phyloP scores from a whole-genome alignment of 257 asterid species.

The Salvia hispanica region DNA sequence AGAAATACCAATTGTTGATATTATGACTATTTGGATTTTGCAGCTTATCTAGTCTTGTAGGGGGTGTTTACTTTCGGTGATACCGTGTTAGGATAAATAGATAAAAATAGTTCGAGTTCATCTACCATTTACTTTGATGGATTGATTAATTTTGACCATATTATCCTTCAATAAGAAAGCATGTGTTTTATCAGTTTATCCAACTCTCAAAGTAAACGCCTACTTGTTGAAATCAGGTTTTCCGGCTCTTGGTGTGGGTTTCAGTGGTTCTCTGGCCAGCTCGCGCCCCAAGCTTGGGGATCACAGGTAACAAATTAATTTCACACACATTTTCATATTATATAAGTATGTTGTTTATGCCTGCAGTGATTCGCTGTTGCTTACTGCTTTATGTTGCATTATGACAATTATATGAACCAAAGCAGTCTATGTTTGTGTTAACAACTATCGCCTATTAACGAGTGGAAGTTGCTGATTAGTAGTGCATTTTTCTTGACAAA shows the following conservation, averaged over 20 bases:
- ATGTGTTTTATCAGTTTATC: too few species aligned
- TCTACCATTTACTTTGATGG: too few species aligned
- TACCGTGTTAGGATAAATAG: too few species aligned
- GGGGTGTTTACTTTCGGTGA: too few species aligned
- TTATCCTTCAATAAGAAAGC: too few species aligned
- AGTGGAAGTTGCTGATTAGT: neutral
- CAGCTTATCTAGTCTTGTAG: constrained; percentile 17
- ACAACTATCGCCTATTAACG: neutral
- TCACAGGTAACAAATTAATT: constrained; percentile 59
- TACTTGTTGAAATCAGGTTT: constrained; percentile 43
- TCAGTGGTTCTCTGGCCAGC: constrained; percentile 83
- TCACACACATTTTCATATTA: constrained; percentile 5
- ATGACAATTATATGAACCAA: neutral
- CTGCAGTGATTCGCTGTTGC: constrained; percentile 10
- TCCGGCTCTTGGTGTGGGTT: constrained; percentile 86
- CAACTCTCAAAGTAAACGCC: too few species aligned
- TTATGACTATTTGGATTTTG: constrained; percentile 23
- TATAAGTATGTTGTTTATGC: neutral
- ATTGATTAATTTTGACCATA: too few species aligned
- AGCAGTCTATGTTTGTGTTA: neutral
- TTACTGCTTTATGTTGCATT: neutral
- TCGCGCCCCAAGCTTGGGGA: constrained; percentile 79
- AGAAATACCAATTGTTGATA: constrained; percentile 8
- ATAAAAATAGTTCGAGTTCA: too few species aligned
- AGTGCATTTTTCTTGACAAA: constrained; percentile 1